Evolutionary conservation across 2,329 filamentous ascomycete species (phyloP).

Genomic region (Phialemoniopsis sp.): DNA sequence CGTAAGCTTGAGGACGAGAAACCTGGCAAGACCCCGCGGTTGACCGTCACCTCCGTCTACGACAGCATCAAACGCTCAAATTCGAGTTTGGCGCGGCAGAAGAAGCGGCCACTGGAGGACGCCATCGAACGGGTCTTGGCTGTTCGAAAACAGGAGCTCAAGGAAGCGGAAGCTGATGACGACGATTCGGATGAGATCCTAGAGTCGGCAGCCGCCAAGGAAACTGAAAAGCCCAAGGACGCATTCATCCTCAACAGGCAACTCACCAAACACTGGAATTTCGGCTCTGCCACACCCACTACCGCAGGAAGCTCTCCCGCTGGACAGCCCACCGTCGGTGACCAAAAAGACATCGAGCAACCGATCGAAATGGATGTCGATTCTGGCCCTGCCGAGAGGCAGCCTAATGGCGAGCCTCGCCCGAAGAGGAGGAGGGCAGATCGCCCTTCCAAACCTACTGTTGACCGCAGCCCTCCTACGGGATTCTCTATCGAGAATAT

Average conservation of each 20-base stretch:
- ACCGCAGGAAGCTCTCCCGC: too few relatives aligned
- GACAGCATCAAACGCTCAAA: slow-evolving; percentile 81
- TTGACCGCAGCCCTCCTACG: slow-evolving; percentile 61
- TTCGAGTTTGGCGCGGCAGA: slow-evolving; percentile 77
- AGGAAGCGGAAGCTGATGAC: slow-evolving; percentile 45
- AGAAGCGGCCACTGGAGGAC: slow-evolving; percentile 78
- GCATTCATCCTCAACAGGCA: slow-evolving; percentile 33
- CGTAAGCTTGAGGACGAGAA: slow-evolving; percentile 69
- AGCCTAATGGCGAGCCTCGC: slow-evolving; percentile 61
- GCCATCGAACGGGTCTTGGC: slow-evolving; percentile 79
- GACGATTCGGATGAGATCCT: slow-evolving; percentile 42
- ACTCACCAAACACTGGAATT: slow-evolving; percentile 34
- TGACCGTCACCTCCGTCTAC: slow-evolving; percentile 64
- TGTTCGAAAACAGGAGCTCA: slow-evolving; percentile 62
- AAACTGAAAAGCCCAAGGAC: slow-evolving; percentile 12
- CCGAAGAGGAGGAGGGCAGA: slow-evolving; percentile 60
- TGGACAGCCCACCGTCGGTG: too few relatives aligned
- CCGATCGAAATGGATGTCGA: background rate
- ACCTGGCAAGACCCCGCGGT: slow-evolving; percentile 18
- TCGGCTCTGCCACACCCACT: slow-evolving; percentile 7
- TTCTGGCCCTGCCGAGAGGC: slow-evolving; percentile 35
- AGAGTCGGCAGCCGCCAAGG: slow-evolving; percentile 16
- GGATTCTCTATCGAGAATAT: slow-evolving; percentile 68
- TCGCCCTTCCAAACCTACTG: slow-evolving; percentile 28
- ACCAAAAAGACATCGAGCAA: too few relatives aligned